Conservation (phyloP, 345 rosid genomes). For the Luvunga scandens region DNA sequence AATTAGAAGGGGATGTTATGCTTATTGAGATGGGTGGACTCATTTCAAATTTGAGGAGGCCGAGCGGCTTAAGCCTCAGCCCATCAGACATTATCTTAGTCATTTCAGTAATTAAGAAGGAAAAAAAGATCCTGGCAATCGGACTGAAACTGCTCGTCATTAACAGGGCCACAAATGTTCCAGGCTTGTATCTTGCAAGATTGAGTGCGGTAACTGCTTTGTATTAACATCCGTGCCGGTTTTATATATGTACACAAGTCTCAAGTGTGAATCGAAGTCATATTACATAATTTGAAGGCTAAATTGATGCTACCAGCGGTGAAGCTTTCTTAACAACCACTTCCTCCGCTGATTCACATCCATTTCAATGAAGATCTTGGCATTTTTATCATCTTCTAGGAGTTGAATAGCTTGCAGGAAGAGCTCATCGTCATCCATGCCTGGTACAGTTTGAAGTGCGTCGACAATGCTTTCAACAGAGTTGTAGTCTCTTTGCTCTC, state of each 20-base stretch:
- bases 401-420: conserved; percentile 49
- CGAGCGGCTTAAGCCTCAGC: no score
- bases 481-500: conserved; percentile 13
- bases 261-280: not conserved
- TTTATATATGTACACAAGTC: not conserved
- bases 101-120: not conserved
- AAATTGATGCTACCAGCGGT: conserved; percentile 5
- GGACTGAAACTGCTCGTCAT: not conserved
- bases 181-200: not conserved
- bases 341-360: conserved; percentile 34
- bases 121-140: not conserved
- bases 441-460: conserved; percentile 48
- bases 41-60: no score
- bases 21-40: no score
- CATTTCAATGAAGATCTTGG: conserved; percentile 39
- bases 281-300: not conserved
- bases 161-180: not conserved
- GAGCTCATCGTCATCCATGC: conserved; percentile 46
- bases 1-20: no score
- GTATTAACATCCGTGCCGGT: not conserved
- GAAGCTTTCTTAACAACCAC: conserved; percentile 33
- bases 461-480: conserved; percentile 42
- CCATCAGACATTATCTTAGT: no score
- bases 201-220: not conserved
- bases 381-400: conserved; percentile 42